Conservation (phyloP, 768 basidiomycete genomes). For the Hygrophorus pudorinus region DNA sequence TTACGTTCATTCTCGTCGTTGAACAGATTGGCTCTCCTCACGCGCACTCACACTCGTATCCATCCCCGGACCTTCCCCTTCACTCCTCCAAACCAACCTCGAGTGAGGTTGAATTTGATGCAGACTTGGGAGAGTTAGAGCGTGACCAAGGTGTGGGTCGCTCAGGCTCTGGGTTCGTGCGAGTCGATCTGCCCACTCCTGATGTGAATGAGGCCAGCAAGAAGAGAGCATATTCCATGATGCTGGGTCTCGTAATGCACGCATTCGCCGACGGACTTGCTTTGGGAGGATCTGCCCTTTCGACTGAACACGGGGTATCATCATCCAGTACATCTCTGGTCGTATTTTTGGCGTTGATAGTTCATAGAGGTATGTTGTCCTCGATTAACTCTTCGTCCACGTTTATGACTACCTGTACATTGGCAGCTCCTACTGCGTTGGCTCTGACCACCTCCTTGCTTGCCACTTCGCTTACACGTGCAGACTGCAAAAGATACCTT, state of each 20-base stretch:
- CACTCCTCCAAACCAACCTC: constrained; percentile 9
- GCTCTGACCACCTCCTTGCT: constrained; percentile 82
- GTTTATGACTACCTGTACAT: constrained; percentile 2
- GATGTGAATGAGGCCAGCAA: constrained; percentile 17
- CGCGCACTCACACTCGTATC: constrained; percentile 27
- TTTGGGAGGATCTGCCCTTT: constrained; percentile 67
- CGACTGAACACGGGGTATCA: constrained; percentile 20
- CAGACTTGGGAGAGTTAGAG: constrained; percentile 52
- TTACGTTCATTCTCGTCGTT: constrained; percentile 53
- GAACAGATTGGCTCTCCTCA: constrained; percentile 53
- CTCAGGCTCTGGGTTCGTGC: constrained; percentile 10
- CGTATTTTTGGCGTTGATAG: constrained; percentile 82
- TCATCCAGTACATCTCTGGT: constrained; percentile 54
- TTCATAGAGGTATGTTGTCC: constrained; percentile 68
- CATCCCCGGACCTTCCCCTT: constrained; percentile 18
- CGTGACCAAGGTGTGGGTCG: constrained; percentile 24
- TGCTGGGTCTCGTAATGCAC: constrained; percentile 81
- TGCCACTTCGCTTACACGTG: constrained; percentile 57
- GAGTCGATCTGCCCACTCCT: constrained; percentile 11
- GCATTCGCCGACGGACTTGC: constrained; percentile 89
- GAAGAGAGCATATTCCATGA: constrained; percentile 54
- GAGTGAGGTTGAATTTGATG: constrained; percentile 43
- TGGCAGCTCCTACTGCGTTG: constrained; percentile 90
- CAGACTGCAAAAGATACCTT: constrained; percentile 66
- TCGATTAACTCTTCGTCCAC: not conserved